phyloP scores from a whole-genome alignment of 176 grass and related monocot genomes.

The Puya raimondii region DNA sequence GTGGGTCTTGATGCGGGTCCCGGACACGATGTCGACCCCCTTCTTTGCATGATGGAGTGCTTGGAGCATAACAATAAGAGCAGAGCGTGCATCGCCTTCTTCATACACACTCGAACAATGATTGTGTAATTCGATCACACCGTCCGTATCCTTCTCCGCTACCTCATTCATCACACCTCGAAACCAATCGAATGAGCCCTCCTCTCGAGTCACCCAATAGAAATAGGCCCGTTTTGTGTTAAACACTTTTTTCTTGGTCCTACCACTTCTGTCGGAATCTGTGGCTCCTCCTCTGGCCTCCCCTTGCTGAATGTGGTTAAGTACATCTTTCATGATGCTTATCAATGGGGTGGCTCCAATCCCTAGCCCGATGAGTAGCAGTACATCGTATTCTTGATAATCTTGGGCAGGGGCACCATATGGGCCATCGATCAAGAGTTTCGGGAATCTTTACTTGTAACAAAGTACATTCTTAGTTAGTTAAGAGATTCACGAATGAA shows the following conservation, averaged over 20 bases:
- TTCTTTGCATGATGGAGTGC: slow-evolving; percentile 79
- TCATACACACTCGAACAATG: slow-evolving; percentile 88
- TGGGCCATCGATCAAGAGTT: slow-evolving; percentile 69
- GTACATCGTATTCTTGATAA: slow-evolving; percentile 74
- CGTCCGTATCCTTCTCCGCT: slow-evolving; percentile 65
- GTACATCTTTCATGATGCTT: slow-evolving; percentile 89
- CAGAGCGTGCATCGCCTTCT: slow-evolving; percentile 83
- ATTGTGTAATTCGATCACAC: slow-evolving; percentile 91
- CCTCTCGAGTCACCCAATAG: slow-evolving; percentile 92
- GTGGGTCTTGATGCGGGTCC: slow-evolving; percentile 80
- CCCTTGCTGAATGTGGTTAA: slow-evolving; percentile 67
- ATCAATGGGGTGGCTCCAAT: slow-evolving; percentile 95
- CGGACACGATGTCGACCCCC: slow-evolving; percentile 79
- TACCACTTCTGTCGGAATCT: background rate
- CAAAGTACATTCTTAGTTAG: background rate
- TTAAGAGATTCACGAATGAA: too few relatives aligned
- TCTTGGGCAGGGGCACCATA: slow-evolving; percentile 93
- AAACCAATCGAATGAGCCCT: slow-evolving; percentile 96
- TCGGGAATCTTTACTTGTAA: slow-evolving; percentile 53
- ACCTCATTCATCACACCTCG: slow-evolving; percentile 93
- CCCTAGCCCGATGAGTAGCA: slow-evolving; percentile 78
- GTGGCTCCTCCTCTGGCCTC: slow-evolving; percentile 11
- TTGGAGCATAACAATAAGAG: slow-evolving; percentile 93
- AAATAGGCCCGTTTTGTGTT: slow-evolving; percentile 82
- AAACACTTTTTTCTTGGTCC: slow-evolving; percentile 38